Base-by-base conservation (phyloP, 2,329 filamentous ascomycete species). In the Thelonectria blattea region DNA sequence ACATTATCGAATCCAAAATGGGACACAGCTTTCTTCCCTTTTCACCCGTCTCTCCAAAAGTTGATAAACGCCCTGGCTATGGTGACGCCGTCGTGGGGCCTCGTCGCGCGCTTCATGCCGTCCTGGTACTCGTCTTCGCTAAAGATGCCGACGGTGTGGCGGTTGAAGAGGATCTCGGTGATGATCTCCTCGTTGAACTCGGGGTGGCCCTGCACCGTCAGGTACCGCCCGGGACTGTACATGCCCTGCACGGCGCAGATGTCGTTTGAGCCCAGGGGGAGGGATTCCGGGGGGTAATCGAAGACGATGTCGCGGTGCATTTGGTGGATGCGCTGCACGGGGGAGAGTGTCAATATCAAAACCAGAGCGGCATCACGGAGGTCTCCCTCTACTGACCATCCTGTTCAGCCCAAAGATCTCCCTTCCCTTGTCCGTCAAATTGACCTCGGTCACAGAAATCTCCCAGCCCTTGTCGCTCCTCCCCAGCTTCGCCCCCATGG, bases 21-120 rank as follows among this genome's bases (percentile, higher is more conserved):
- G 5, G 34, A 20, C 14, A 2, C 24, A 17, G 42, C 42, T 20
- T 15, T 11, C 32, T 32, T 11, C 30, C 22, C 22, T 24, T 7
- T 5, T 68, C 59, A 73, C 14, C 69, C 82, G 66, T 92, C 88
- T 49, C 87, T 78, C 69, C 96, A 74, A 68, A 98, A 97, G 46
- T 83, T 85, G 71, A 97, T 73, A 73, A 97, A 96, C 0, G 87
- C 88, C 64, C 83, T 81, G 0, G 87, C 89, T 55, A 97, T 87
- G 3, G 81, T 77, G n/a, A 95, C 80, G 1, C 94, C 93, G 73
- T 97, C 93, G 65, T 97, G 92, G 56, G 85, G 80, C 34, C 87
- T 81, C 9, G 79, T 79, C 2, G 89, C 89, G 61, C 91, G 84
- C 8, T 76, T 78, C 73, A 93, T 84, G 24, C 85, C 91, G 67